A percentile compares a stretch with the other conserved stretches of the same genome.
Conservation (phyloP, 257 asterid species). For the Cinchona pubescens region DNA sequence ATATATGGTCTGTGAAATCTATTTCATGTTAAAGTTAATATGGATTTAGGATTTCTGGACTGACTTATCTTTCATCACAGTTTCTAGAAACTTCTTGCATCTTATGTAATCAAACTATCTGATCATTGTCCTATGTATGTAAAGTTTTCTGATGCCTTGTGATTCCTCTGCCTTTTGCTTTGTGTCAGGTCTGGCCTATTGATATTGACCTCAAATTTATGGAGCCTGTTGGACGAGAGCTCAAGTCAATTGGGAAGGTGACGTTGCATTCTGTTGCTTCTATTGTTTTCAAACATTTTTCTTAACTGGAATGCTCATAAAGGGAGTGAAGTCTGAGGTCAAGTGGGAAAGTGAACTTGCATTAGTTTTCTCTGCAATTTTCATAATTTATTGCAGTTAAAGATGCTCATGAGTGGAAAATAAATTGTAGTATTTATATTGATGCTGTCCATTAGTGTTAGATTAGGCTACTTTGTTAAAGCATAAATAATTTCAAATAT, state of each 20-base stretch:
- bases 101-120: neutral
- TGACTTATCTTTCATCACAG: neutral
- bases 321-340: constrained; percentile 33
- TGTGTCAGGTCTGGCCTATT: constrained; percentile 84
- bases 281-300: neutral
- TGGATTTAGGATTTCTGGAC: neutral
- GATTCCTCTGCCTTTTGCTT: neutral
- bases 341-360: constrained; percentile 49
- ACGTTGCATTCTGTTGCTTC: constrained; percentile 14
- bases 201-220: constrained; percentile 80
- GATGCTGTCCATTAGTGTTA: neutral
- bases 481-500: neutral
- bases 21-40: neutral
- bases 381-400: neutral
- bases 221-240: constrained; percentile 92
- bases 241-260: constrained; percentile 73
- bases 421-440: neutral
- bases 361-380: neutral
- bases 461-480: neutral
- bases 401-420: neutral
- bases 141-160: neutral
- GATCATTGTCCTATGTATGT: neutral
- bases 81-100: neutral
- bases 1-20: neutral
- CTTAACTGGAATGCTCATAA: too few species aligned